Percentiles rank a stretch among this genome's conserved stretches.
Conservation (phyloP, 2,329 filamentous ascomycete genomes). For the Leptoxyphium fumago region DNA sequence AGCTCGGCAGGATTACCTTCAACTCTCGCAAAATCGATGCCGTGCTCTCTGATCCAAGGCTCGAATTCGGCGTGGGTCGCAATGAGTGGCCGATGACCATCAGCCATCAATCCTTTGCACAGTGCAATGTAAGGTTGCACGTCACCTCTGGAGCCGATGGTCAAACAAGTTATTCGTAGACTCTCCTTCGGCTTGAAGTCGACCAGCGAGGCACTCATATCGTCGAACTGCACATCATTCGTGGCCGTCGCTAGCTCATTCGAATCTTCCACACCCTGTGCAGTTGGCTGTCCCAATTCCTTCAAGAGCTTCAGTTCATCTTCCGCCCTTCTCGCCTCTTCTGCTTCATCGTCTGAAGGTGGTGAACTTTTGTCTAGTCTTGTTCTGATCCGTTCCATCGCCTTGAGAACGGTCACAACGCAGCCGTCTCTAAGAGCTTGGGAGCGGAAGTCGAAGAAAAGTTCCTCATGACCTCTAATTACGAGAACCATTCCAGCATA, state of each 20-base stretch:
- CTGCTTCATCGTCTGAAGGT: conserved; percentile 49
- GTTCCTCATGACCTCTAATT: conserved; percentile 82
- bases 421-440: conserved; percentile 77
- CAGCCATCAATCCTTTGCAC: conserved; percentile 75
- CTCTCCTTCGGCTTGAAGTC: conserved; percentile 77
- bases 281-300: conserved; percentile 44
- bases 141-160: conserved; percentile 88
- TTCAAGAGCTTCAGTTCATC: conserved; percentile 68
- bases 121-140: conserved; percentile 96
- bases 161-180: conserved; percentile 78
- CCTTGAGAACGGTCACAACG: conserved; percentile 54
- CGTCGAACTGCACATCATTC: conserved; percentile 57
- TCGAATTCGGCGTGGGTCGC: conserved; percentile 87
- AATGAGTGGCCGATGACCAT: conserved; percentile 76
- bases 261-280: conserved; percentile 4
- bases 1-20: conserved; percentile 86
- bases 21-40: conserved; percentile 80
- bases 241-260: background rate
- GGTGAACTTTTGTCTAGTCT: conserved; percentile 48
- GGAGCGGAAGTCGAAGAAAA: conserved; percentile 86
- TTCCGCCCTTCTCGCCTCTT: conserved; percentile 58
- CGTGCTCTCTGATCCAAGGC: conserved; percentile 78
- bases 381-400: background rate
- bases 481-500: conserved; percentile 87
- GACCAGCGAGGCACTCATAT: conserved; percentile 71